Conservation (phyloP, 108 stramenopile genomes). For the Skeletonema potamos region DNA sequence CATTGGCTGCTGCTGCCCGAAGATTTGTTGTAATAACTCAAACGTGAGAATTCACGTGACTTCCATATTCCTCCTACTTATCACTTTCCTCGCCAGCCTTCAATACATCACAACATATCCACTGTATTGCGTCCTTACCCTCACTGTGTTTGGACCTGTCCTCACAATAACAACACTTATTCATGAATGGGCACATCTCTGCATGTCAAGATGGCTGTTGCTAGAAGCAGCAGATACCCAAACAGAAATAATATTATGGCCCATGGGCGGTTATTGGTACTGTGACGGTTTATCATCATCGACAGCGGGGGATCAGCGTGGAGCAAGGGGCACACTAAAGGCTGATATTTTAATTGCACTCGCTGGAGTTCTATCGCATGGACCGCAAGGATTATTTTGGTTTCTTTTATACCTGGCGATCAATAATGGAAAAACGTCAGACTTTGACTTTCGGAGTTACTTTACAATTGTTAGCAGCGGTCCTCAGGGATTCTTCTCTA, state of each 20-base stretch:
- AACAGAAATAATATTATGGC: conserved; percentile 9
- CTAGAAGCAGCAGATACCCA: background rate
- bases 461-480: conserved; percentile 3
- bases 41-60: background rate
- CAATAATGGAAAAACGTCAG: background rate
- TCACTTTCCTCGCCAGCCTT: background rate
- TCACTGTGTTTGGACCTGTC: background rate
- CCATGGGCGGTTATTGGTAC: conserved; percentile 4
- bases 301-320: background rate
- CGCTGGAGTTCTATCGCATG: conserved; percentile 11
- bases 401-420: conserved; percentile 9
- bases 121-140: background rate
- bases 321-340: background rate
- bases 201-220: background rate
- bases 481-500: conserved; percentile 10
- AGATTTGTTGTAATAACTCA: background rate
- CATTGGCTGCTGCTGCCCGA: background rate
- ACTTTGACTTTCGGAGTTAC: conserved; percentile 11
- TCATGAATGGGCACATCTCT: conserved; percentile 5
- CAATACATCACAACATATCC: background rate
- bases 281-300: conserved; percentile 8
- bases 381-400: conserved; percentile 16
- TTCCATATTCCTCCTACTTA: background rate
- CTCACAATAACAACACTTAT: conserved; percentile 1
- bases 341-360: conserved; percentile 9